Evolutionary conservation across 176 grass and related monocot genomes (phyloP), one percentile per base, ranked within the genome.

Genomic region (Musa itinerans): DNA sequence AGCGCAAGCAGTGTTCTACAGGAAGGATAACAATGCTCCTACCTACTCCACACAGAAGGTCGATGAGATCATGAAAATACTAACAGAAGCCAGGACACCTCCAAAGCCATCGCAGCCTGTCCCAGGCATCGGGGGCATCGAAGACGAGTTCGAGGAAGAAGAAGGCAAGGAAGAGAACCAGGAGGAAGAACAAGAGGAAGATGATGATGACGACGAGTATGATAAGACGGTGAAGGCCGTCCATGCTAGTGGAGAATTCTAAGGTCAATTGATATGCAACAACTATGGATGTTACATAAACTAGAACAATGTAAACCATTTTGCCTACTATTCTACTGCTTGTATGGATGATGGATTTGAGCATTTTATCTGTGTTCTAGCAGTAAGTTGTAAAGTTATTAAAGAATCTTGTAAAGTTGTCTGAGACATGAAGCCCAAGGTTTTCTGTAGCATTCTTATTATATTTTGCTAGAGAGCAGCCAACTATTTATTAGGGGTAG

Each of bases 41-140:
- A 52, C 76, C 19, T 82, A 71, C 83, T 92, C 93, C 29, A 49
- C 74, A 24, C 93, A 96, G 86, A 88, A 79, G 73, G 81, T 83
- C 24, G 85, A 96, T 24, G 93, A 96, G 20, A 90, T 96, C 76
- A 77, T 85, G 85, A 76, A 68, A 74, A 92, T 96, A 62, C 85
- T 96, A n/a, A 79, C 84, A 65, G 89, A 96, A 73, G 93, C 93
- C 14, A 87, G 89, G 77, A 80, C 85, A 1, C 20, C 86, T 74
- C 81, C 85, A 16, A 88, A 56, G 72, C 56, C 76, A 1, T 58
- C 77, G 10, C 78, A 43, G 68, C 65, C 83, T 1, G 8, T 78
- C 52, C 22, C 24, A 3, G 93, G 83, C 4, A 86, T 83, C 19
- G 85, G 79, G 2, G 88, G 89, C 89, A 81, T 48, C 17, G 69